Evolutionary conservation across 176 grass and related monocot genomes (phyloP).

Genomic region (Zoysia pacifica): DNA sequence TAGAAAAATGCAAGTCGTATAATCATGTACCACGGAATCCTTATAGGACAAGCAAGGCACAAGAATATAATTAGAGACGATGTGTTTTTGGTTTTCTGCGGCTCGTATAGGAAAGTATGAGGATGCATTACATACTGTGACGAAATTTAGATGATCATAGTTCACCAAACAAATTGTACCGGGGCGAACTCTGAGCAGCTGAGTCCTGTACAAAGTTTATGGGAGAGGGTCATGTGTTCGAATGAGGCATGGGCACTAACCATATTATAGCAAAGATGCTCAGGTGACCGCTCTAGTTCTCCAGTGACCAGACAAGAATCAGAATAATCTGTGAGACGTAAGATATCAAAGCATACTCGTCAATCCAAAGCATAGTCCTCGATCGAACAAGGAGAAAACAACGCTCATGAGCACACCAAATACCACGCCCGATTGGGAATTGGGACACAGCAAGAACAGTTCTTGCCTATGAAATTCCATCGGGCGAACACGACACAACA

Average conservation of each 20-base stretch:
- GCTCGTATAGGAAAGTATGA: background rate
- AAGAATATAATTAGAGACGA: background rate
- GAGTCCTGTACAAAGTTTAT: background rate
- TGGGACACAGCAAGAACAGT: background rate
- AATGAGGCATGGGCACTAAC: background rate
- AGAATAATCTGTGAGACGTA: background rate
- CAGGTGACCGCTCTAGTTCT: background rate
- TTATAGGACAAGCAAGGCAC: background rate
- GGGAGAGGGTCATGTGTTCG: background rate
- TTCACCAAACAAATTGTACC: background rate
- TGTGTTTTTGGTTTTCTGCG: background rate
- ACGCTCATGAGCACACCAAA: constrained; percentile 29
- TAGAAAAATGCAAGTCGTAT: background rate
- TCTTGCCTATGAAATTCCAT: constrained; percentile 23
- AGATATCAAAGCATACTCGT: background rate
- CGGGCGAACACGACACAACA: constrained; percentile 4
- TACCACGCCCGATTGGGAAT: constrained; percentile 24
- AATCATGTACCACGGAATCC: background rate
- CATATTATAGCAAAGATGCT: background rate
- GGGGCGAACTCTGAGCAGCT: background rate
- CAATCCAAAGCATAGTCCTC: too few species aligned
- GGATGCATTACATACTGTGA: background rate
- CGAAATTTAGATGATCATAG: background rate
- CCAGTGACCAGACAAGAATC: background rate
- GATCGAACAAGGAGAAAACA: background rate